A percentile compares a stretch with the other conserved stretches of the same genome.
Conservation (phyloP, 129 eudicot genomes). For the Tagetes erecta region DNA sequence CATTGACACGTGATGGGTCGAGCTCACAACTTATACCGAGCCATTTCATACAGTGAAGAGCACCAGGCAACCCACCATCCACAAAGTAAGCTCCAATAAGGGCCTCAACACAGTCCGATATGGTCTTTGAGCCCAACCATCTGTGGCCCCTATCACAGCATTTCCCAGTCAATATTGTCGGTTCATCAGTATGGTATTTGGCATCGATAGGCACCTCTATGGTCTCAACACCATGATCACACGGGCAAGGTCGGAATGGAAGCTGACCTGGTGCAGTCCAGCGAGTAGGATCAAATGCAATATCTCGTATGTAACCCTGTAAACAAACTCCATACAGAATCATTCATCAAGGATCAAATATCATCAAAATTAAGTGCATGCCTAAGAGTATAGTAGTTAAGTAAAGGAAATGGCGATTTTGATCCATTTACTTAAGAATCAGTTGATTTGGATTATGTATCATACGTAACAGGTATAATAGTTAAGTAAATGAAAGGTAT, state of each 20-base stretch:
- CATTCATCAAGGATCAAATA: not conserved
- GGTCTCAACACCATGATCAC: conserved; percentile 65
- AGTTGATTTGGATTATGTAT: not conserved
- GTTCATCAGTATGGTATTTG: conserved; percentile 50
- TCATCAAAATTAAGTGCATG: not conserved
- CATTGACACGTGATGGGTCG: conserved; percentile 55
- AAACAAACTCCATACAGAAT: not conserved
- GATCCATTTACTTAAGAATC: not conserved
- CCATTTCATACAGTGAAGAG: conserved; percentile 82
- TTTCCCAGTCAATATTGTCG: conserved; percentile 55
- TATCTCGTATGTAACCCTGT: conserved; percentile 74
- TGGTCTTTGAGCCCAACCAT: conserved; percentile 85
- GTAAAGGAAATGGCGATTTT: not conserved
- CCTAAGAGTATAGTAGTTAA: not conserved
- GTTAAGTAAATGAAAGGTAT: not conserved
- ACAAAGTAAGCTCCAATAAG: conserved; percentile 91
- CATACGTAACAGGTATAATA: not conserved
- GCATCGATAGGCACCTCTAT: conserved; percentile 62
- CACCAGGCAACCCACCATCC: conserved; percentile 71
- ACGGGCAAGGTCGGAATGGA: conserved; percentile 61
- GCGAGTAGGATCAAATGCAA: conserved; percentile 83
- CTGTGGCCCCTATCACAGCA: conserved; percentile 83
- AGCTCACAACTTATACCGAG: conserved; percentile 58
- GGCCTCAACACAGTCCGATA: conserved; percentile 94
- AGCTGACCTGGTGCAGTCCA: conserved; percentile 95